These are phyloP conservation scores for Protea cynaroides DNA, from an alignment of 164 flowering plant genomes.

Conservation along the genomic window DNA sequence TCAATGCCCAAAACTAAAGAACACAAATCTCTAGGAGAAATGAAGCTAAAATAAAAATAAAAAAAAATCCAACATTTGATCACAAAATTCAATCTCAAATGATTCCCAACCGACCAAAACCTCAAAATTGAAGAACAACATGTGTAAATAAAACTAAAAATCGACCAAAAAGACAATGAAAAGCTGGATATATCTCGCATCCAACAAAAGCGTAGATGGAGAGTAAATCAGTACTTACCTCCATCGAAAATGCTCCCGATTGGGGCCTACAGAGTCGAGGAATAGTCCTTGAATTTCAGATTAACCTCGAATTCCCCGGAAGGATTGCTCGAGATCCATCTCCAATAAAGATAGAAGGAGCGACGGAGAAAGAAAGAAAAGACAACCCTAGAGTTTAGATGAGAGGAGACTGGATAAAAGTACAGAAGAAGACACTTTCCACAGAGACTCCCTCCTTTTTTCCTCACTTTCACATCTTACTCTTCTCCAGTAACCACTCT, in stretches of 20 bases:
- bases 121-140: neutral
- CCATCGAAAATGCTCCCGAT: conserved; percentile 2
- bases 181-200: neutral
- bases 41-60: neutral
- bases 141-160: neutral
- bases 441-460: no score
- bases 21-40: neutral
- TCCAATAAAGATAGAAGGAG: neutral
- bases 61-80: no score
- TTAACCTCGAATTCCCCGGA: conserved; percentile 9
- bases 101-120: neutral
- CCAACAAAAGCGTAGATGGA: neutral
- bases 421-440: neutral
- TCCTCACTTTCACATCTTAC: no score
- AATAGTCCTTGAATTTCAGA: conserved; percentile 7
- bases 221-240: conserved; percentile 4
- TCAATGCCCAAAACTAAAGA: neutral
- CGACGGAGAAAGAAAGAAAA: conserved; percentile 5
- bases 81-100: no score
- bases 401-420: neutral
- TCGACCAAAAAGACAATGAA: neutral
- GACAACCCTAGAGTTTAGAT: conserved; percentile 10
- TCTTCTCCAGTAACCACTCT: no score
- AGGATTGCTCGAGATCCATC: conserved; percentile 6
- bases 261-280: conserved; percentile 8